phyloP scores from a whole-genome alignment of 768 basidiomycete species.

The Naganishia friedmannii region DNA sequence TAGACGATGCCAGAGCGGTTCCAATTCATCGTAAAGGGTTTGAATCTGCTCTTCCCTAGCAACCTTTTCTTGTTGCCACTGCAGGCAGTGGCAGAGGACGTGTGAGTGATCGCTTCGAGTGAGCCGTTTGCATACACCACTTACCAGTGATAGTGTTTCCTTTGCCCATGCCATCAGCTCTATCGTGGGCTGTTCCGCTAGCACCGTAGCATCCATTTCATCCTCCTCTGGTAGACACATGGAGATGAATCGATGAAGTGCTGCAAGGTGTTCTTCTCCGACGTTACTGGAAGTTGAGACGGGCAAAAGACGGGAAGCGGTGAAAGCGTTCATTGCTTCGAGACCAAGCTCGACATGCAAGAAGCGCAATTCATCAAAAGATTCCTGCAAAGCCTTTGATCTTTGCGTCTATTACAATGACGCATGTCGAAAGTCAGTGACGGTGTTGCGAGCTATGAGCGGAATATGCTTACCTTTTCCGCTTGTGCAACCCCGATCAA shows the following conservation, averaged over 20 bases:
- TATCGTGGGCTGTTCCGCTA: slow-evolving; percentile 60
- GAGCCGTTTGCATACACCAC: neutral
- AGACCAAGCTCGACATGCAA: slow-evolving; percentile 31
- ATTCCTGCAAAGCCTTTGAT: slow-evolving; percentile 30
- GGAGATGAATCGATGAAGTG: slow-evolving; percentile 19
- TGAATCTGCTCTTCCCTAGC: slow-evolving; percentile 81
- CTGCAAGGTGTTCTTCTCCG: neutral
- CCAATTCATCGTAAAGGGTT: slow-evolving; percentile 87
- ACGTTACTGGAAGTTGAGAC: neutral
- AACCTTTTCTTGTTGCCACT: slow-evolving; percentile 69
- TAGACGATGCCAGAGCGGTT: slow-evolving; percentile 81
- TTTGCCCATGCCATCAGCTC: slow-evolving; percentile 73
- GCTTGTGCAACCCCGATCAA: neutral
- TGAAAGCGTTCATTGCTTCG: slow-evolving; percentile 5
- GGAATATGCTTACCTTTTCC: slow-evolving; percentile 29
- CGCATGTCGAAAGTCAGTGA: neutral
- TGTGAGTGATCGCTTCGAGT: neutral
- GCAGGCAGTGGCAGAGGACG: neutral
- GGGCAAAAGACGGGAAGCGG: slow-evolving; percentile 17
- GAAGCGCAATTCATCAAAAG: slow-evolving; percentile 35
- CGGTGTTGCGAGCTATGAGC: neutral
- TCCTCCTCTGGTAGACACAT: slow-evolving; percentile 49
- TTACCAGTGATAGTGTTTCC: slow-evolving; percentile 54
- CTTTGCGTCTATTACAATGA: neutral
- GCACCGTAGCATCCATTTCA: slow-evolving; percentile 35